phyloP scores from a whole-genome alignment of 2,329 filamentous ascomycete species.

The Botrytis cinerea region DNA sequence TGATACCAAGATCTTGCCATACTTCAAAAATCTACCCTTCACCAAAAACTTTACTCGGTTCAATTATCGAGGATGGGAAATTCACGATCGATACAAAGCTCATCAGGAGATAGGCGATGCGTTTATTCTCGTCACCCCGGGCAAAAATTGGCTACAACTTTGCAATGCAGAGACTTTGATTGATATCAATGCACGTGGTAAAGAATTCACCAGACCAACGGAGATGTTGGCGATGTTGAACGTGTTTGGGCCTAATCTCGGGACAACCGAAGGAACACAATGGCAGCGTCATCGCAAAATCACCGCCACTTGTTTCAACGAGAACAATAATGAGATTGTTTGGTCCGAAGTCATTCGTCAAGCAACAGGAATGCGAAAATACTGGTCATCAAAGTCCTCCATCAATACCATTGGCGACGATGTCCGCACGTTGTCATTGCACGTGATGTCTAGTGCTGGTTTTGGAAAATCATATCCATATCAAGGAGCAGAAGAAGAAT shows the following conservation, averaged over 20 bases:
- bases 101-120: slow-evolving; percentile 21
- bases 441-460: slow-evolving; percentile 20
- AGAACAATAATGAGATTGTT: slow-evolving; percentile 7
- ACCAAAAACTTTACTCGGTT: slow-evolving; percentile 23
- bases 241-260: slow-evolving; percentile 17
- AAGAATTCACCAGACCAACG: slow-evolving; percentile 9
- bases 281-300: slow-evolving; percentile 23
- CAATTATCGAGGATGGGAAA: slow-evolving; percentile 22
- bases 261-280: slow-evolving; percentile 19
- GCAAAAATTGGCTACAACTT: slow-evolving; percentile 20
- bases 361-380: slow-evolving; percentile 13
- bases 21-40: slow-evolving; percentile 15
- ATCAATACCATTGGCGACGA: slow-evolving; percentile 18
- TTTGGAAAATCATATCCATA: slow-evolving; percentile 20
- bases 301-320: slow-evolving; percentile 18
- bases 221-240: slow-evolving; percentile 22
- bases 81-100: slow-evolving; percentile 18
- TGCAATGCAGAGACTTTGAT: slow-evolving; percentile 14
- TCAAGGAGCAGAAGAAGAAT: slow-evolving; percentile 10
- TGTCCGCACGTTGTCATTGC: slow-evolving; percentile 14
- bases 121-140: slow-evolving; percentile 20
- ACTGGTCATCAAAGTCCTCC: slow-evolving; percentile 9
- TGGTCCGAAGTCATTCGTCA: slow-evolving; percentile 20
- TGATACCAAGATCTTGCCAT: slow-evolving; percentile 15
- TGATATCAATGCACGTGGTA: slow-evolving; percentile 7